A percentile compares a stretch with the other conserved stretches of the same genome.
These are phyloP conservation scores for Hemileccinum rubropunctum DNA, from an alignment of 768 basidiomycete species.

Conservation along the genomic window DNA sequence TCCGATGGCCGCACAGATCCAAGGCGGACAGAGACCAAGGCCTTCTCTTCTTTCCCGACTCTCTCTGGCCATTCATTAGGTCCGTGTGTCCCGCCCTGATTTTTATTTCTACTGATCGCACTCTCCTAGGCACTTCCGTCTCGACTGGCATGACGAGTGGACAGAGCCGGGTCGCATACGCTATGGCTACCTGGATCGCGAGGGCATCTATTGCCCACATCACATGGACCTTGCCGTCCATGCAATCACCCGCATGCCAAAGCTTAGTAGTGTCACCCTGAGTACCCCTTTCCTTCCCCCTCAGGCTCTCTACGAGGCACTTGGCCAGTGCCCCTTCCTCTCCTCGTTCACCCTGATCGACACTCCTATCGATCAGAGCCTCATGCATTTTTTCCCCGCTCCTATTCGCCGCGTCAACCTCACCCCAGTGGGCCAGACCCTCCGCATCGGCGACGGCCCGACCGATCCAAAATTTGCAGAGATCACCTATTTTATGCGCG, in stretches of 20 bases:
- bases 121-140: constrained; percentile 26
- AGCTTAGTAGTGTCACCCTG: constrained; percentile 26
- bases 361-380: constrained; percentile 36
- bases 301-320: constrained; percentile 26
- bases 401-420: constrained; percentile 27
- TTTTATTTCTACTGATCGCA: not conserved
- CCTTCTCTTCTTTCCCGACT: constrained; percentile 30
- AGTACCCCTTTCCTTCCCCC: constrained; percentile 34
- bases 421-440: constrained; percentile 32
- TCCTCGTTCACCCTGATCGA: constrained; percentile 29
- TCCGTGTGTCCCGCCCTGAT: not conserved
- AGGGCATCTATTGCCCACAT: constrained; percentile 30
- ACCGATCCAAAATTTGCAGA: constrained; percentile 32
- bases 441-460: constrained; percentile 34
- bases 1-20: constrained; percentile 31
- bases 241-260: constrained; percentile 31
- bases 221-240: constrained; percentile 24
- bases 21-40: constrained; percentile 22
- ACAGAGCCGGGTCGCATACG: constrained; percentile 35
- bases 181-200: constrained; percentile 30
- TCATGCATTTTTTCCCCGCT: constrained; percentile 28
- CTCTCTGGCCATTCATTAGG: constrained; percentile 32
- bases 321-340: constrained; percentile 28
- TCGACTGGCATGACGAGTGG: constrained; percentile 38
- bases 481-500: constrained; percentile 33